Conservation (phyloP, 208 protist species). For the Porcisia deanei region DNA sequence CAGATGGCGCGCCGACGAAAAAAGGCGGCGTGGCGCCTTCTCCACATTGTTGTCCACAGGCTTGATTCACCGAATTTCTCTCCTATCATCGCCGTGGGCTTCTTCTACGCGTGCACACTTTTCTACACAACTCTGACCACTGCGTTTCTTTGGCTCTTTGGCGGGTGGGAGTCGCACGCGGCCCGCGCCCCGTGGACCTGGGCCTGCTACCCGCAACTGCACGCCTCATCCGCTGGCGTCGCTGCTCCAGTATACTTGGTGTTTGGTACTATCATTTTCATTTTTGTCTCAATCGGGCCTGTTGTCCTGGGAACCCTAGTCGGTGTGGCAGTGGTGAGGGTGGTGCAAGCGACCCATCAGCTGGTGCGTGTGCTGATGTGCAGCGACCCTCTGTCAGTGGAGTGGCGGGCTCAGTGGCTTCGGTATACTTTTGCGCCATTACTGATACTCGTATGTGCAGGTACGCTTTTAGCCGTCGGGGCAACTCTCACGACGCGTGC, state of each 20-base stretch:
- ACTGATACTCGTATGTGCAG: background rate
- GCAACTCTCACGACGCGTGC: constrained; percentile 18
- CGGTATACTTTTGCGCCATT: background rate
- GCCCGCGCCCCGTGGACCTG: background rate
- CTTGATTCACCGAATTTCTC: background rate
- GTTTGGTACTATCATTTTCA: background rate
- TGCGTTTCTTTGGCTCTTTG: background rate
- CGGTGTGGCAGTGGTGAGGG: constrained; percentile 12
- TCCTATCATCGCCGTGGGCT: background rate
- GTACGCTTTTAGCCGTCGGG: background rate
- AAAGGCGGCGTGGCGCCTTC: background rate
- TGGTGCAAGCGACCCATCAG: background rate
- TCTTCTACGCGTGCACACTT: constrained; percentile 3
- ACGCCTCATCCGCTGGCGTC: background rate
- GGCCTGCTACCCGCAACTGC: constrained; percentile 14
- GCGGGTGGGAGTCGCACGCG: background rate
- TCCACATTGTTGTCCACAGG: background rate
- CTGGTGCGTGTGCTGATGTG: background rate
- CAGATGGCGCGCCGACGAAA: background rate
- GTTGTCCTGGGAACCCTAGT: constrained; percentile 15
- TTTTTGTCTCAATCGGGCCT: constrained; percentile 12
- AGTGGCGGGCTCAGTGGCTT: background rate
- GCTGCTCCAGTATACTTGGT: background rate
- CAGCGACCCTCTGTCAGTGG: background rate
- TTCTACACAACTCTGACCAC: background rate